Evolutionary conservation across 2,329 filamentous ascomycete species (phyloP).

Genomic region (Aureobasidium sp.): DNA sequence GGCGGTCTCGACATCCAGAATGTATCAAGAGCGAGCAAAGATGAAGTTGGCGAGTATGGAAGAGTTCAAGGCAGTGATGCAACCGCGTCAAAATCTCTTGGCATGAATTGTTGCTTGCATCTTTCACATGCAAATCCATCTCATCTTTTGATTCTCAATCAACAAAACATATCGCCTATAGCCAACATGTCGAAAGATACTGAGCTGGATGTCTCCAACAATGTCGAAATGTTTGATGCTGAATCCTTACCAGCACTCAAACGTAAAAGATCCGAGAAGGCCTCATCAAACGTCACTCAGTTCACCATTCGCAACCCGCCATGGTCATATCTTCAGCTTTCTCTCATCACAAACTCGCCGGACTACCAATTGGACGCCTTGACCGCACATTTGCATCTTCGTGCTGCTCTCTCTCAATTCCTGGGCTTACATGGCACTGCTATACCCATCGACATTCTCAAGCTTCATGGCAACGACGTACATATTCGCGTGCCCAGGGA

Average conservation of each 20-base stretch:
- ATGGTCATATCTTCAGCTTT: conserved; percentile 38
- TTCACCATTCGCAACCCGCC: conserved; percentile 33
- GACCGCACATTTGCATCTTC: conserved; percentile 56
- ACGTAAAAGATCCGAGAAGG: conserved; percentile 9
- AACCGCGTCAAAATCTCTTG: neutral
- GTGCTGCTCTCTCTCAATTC: conserved; percentile 58
- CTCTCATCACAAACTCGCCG: conserved; percentile 23
- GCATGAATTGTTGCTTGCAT: neutral
- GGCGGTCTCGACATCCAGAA: conserved; percentile 2
- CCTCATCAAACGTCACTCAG: conserved; percentile 23
- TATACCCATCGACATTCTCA: conserved; percentile 64
- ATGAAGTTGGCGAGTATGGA: neutral
- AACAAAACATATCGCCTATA: neutral
- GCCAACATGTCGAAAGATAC: neutral
- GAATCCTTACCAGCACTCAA: conserved; percentile 12
- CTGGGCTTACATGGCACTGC: conserved; percentile 61
- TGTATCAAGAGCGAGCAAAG: neutral
- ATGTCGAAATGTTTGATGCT: neutral
- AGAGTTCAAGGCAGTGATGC: neutral
- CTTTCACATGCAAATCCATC: conserved; percentile 9
- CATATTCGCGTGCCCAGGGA: conserved; percentile 60
- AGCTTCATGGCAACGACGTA: conserved; percentile 47
- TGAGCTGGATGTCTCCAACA: neutral
- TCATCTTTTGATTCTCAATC: neutral
- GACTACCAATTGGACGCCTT: conserved; percentile 49